Conservation (phyloP, 345 rosid species). For the Combretum micranthum region DNA sequence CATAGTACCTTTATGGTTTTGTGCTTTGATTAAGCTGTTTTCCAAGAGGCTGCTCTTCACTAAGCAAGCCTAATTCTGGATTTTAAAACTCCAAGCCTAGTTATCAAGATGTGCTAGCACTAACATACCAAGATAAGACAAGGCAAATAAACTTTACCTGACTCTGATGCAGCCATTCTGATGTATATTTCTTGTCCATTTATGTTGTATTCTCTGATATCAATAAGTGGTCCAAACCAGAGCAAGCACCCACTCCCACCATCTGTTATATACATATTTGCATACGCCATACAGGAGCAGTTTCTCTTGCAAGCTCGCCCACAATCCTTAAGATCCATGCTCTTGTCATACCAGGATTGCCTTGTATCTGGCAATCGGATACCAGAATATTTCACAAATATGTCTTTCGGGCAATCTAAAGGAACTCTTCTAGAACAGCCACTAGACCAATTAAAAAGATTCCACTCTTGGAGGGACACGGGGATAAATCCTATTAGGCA, state of each 20-base stretch:
- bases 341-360: constrained; percentile 3
- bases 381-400: constrained; percentile 17
- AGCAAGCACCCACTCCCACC: constrained; percentile 42
- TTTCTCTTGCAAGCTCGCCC: constrained; percentile 24
- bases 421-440: constrained; percentile 12
- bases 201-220: no score
- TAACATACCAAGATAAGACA: no score
- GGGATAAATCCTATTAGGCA: constrained; percentile 14
- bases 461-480: constrained; percentile 6
- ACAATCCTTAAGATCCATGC: constrained; percentile 25
- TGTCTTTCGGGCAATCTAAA: constrained; percentile 10
- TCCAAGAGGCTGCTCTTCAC: no score
- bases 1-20: no score
- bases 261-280: constrained; percentile 22
- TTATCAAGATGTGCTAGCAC: no score
- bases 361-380: constrained; percentile 22
- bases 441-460: neutral
- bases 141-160: no score
- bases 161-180: no score
- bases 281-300: constrained; percentile 46
- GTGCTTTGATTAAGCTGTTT: no score
- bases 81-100: no score
- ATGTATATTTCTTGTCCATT: no score
- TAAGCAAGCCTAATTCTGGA: no score
- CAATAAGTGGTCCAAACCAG: constrained; percentile 25